phyloP scores from a whole-genome alignment of 305 asterid species.

The Fraxinus xanthoxyloides region DNA sequence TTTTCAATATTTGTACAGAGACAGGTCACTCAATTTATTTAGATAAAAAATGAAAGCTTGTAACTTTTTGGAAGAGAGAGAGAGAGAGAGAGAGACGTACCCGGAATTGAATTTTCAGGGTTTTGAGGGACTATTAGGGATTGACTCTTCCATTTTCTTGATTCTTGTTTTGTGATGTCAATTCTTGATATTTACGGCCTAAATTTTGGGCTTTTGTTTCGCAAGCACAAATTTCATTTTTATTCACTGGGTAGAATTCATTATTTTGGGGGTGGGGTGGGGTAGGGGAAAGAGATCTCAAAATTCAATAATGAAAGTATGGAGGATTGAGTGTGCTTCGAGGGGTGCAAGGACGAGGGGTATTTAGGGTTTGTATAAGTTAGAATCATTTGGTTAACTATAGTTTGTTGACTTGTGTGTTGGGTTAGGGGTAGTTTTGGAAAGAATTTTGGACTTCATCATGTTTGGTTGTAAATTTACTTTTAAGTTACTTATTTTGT shows the following conservation, averaged over 20 bases:
- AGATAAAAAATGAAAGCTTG: constrained; percentile 17
- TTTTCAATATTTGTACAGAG: constrained; percentile 42
- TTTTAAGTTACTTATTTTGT: neutral
- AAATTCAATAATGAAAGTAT: neutral
- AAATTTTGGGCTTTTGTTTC: constrained; percentile 13
- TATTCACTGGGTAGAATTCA: constrained; percentile 9
- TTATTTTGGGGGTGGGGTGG: neutral
- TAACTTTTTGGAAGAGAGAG: neutral
- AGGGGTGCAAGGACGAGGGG: constrained; percentile 19
- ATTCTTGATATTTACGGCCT: constrained; percentile 16
- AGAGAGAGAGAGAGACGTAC: constrained; percentile 38
- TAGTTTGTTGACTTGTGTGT: constrained; percentile 22
- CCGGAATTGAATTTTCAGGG: constrained; percentile 31
- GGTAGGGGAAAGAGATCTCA: neutral
- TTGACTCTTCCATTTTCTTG: constrained; percentile 26
- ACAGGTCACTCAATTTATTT: constrained; percentile 15
- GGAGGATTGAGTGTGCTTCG: neutral
- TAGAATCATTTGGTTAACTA: constrained; percentile 26
- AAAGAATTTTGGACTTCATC: neutral
- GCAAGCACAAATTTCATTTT: constrained; percentile 11
- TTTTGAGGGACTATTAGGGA: constrained; percentile 22
- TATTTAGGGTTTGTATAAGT: constrained; percentile 27
- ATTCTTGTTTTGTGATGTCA: neutral
- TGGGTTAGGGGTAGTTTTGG: constrained; percentile 20
- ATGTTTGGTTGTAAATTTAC: neutral